Base-by-base conservation (phyloP, 257 asterid species). In the Linaria vulgaris region DNA sequence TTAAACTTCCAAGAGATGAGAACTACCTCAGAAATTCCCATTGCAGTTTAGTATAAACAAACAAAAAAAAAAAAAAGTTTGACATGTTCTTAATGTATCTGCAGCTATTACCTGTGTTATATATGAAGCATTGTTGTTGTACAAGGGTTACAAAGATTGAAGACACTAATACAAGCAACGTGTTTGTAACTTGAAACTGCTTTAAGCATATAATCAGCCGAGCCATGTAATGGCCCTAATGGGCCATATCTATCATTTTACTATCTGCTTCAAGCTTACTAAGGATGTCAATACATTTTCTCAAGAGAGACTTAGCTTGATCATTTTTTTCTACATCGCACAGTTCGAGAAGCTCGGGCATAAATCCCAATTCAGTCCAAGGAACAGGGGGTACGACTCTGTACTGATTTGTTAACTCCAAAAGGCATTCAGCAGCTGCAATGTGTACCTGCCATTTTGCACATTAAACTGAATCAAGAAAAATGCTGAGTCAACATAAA, bases 341-440 rank as follows among this genome's bases (percentile, higher is more conserved):
- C 23, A 86, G 74, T 64, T 85, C 87, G 48, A 80, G 59, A 67
- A 91, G 87, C 76, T 86, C 95, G 1, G 61, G 68, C 72, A 74
- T 77, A 56, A 88, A 81, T 31, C 48, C 78, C 38, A 74, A 30
- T 75, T 88, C 88, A 15, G 68, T 46, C 71, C 65, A 61, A 25
- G 61, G 71, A 31, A 31, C 70, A 1, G 80, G 66, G 45, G 79
- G 73, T 49, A 60, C 67, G 27, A 65, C 78, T 38, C 1, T 69
- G 73, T 72, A 80, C 68, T 67, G 64, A 68, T 78, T 76, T 20
- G 83, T 75, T 68, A 89, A 64, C 69, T 83, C 95, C 68, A 87
- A 60, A 50, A 89, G 84, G 71, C 99, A 87, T 67, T 92, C 96
- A 2, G 90, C 80, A 52, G 89, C 96, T 43, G 88, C 92, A 63